A percentile compares a stretch with the other conserved stretches of the same genome.
These are phyloP conservation scores for Fusarium ramigenum DNA, from an alignment of 2,329 filamentous ascomycete species.

Conservation along the genomic window DNA sequence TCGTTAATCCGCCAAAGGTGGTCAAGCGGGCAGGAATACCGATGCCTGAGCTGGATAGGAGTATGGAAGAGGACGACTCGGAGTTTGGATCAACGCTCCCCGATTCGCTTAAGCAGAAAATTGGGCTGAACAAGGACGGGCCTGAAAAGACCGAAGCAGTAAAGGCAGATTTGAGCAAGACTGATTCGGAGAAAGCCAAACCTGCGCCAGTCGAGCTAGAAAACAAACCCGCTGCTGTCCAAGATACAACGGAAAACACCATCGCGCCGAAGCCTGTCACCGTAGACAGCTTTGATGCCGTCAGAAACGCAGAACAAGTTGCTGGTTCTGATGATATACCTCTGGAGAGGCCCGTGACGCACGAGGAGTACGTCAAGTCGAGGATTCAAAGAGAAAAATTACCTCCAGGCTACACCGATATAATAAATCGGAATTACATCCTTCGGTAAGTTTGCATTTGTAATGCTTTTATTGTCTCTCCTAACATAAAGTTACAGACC, in stretches of 20 bases:
- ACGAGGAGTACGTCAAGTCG: constrained; percentile 62
- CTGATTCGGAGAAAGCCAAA: background rate
- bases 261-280: background rate
- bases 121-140: constrained; percentile 30
- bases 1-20: constrained; percentile 12
- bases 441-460: constrained; percentile 60
- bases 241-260: constrained; percentile 5
- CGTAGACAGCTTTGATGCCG: constrained; percentile 22
- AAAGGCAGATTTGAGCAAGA: background rate
- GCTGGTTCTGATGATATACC: background rate
- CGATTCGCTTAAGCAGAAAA: constrained; percentile 46
- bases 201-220: constrained; percentile 3
- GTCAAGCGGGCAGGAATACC: constrained; percentile 37
- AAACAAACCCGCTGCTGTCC: constrained; percentile 11
- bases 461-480: background rate
- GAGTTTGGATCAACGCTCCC: constrained; percentile 46
- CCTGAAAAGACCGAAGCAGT: background rate
- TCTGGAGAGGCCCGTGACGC: constrained; percentile 54
- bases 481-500: constrained; percentile 60
- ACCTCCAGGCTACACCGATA: constrained; percentile 60
- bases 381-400: constrained; percentile 57
- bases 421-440: constrained; percentile 64
- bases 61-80: constrained; percentile 29
- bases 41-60: constrained; percentile 38
- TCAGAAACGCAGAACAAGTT: constrained; percentile 11